Conservation (phyloP, 108 stramenopile genomes). For the Nannochloropsis salina region DNA sequence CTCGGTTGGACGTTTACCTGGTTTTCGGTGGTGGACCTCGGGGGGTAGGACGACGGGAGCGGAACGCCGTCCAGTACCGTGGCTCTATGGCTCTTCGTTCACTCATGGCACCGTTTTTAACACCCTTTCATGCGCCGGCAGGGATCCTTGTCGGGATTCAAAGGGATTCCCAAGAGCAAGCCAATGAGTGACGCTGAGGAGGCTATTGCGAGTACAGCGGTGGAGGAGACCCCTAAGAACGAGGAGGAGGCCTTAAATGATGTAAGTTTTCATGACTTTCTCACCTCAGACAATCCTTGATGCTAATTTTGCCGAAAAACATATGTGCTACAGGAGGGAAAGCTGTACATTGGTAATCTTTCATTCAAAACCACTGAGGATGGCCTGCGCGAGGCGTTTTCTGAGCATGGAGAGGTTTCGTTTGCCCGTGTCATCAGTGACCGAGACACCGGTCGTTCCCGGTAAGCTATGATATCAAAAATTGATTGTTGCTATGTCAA, state of each 20-base stretch:
- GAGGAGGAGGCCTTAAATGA: neutral
- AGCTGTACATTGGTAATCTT: slow-evolving; percentile 4
- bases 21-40: too few species aligned
- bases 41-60: too few species aligned
- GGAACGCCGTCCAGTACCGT: too few species aligned
- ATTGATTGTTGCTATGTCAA: too few species aligned
- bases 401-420: neutral
- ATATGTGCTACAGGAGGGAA: neutral
- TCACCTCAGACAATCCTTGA: too few species aligned
- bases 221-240: neutral
- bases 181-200: neutral
- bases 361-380: neutral
- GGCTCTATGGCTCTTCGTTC: too few species aligned
- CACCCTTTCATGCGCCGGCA: too few species aligned
- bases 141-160: too few species aligned
- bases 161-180: too few species aligned
- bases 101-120: too few species aligned
- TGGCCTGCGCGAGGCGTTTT: neutral
- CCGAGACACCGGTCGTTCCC: slow-evolving; percentile 1
- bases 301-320: too few species aligned
- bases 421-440: slow-evolving; percentile 11
- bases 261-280: neutral
- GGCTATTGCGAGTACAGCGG: neutral
- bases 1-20: too few species aligned
- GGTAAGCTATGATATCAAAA: neutral